These are phyloP conservation scores for Pseudonitzschia delicatissima DNA, from an alignment of 108 stramenopile species.

Conservation along the genomic window DNA sequence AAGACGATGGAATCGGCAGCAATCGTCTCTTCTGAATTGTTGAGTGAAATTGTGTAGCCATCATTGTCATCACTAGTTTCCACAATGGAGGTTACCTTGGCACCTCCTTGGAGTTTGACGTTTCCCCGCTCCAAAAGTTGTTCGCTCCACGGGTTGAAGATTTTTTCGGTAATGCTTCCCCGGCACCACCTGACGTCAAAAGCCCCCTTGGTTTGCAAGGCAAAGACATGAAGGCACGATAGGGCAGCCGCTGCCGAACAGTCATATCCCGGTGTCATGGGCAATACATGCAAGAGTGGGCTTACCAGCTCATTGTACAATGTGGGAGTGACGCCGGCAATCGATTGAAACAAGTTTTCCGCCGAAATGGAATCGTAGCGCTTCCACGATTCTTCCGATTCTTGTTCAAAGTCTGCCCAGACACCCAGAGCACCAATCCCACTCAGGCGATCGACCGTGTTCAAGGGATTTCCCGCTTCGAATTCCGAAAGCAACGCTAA, in stretches of 20 bases:
- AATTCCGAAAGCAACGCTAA: conserved; percentile 71
- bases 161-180: conserved; percentile 66
- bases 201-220: conserved; percentile 77
- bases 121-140: conserved; percentile 41
- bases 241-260: conserved; percentile 85
- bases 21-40: conserved; percentile 30
- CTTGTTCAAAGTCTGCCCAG: conserved; percentile 84
- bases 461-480: conserved; percentile 28
- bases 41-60: conserved; percentile 10
- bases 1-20: conserved; percentile 73
- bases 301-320: conserved; percentile 69
- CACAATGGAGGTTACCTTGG: conserved; percentile 53
- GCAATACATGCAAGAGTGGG: conserved; percentile 78
- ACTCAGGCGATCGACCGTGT: conserved; percentile 45
- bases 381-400: conserved; percentile 60
- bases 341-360: conserved; percentile 53
- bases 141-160: conserved; percentile 73
- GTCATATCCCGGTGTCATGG: conserved; percentile 82
- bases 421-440: conserved; percentile 63
- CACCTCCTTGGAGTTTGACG: conserved; percentile 51
- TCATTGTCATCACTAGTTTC: neutral
- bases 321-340: conserved; percentile 56
- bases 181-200: conserved; percentile 85
- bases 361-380: conserved; percentile 71
- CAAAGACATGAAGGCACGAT: conserved; percentile 87